Conservation (phyloP, 176 grass and related monocot genomes). For the Avena sativa region DNA sequence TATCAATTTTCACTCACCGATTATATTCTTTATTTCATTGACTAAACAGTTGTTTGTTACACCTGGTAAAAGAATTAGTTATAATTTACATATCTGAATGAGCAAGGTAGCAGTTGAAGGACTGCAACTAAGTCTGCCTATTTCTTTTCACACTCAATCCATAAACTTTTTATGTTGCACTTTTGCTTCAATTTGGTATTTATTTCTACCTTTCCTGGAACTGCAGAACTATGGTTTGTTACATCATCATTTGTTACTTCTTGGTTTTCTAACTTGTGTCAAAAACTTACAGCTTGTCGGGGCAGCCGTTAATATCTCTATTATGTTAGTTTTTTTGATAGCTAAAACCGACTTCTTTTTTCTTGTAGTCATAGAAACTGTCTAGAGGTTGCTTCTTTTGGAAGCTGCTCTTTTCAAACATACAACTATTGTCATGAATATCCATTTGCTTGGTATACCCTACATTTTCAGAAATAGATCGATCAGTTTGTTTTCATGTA, state of each 20-base stretch:
- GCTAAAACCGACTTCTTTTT: not conserved
- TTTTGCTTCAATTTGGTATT: not conserved
- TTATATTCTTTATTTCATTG: not conserved
- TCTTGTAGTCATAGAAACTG: not conserved
- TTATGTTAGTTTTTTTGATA: not conserved
- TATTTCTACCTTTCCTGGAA: constrained; percentile 4
- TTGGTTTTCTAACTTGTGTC: constrained; percentile 25
- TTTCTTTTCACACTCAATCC: not conserved
- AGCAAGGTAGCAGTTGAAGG: not conserved
- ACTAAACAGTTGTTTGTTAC: not conserved
- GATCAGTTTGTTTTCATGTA: not conserved
- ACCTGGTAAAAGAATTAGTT: not conserved
- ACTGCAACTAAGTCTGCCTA: not conserved
- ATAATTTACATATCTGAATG: not conserved
- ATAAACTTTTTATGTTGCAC: not conserved
- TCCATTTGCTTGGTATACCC: constrained; percentile 16
- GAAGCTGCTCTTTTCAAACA: not conserved
- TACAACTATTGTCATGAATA: too few relatives aligned
- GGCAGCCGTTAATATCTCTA: constrained; percentile 64
- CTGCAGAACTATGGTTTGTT: not conserved
- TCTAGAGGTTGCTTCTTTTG: not conserved
- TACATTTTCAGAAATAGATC: not conserved
- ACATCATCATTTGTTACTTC: not conserved
- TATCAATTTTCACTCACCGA: not conserved
- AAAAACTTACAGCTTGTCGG: constrained; percentile 38